Conservation (phyloP, 768 basidiomycete genomes). For the Tephrocybe sp. region DNA sequence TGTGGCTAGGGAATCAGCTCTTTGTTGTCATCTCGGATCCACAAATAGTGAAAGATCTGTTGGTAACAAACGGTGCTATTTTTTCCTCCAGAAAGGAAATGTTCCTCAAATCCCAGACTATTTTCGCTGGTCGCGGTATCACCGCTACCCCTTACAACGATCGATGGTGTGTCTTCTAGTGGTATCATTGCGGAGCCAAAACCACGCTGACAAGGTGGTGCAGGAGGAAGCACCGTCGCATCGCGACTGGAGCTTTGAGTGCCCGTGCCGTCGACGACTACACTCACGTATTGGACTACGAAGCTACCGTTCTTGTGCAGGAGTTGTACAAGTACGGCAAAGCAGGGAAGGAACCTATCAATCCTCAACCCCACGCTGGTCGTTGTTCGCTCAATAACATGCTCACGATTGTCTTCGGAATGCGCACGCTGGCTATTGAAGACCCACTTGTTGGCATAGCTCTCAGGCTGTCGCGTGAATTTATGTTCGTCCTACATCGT, state of each 20-base stretch:
- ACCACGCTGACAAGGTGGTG: slow-evolving; percentile 1
- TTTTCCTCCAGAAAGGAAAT: slow-evolving; percentile 46
- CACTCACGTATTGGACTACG: slow-evolving; percentile 34
- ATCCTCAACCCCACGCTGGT: slow-evolving; percentile 37
- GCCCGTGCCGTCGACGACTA: slow-evolving; percentile 34
- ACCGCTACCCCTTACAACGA: slow-evolving; percentile 44
- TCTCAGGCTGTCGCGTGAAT: slow-evolving; percentile 39
- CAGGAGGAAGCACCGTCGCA: slow-evolving; percentile 42
- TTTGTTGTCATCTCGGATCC: slow-evolving; percentile 46
- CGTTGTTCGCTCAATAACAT: slow-evolving; percentile 44
- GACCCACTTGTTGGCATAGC: slow-evolving; percentile 36
- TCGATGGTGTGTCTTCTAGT: slow-evolving; percentile 26
- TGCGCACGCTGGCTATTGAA: slow-evolving; percentile 35
- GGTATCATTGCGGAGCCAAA: not conserved
- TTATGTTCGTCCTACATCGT: slow-evolving; percentile 32
- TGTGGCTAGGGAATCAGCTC: slow-evolving; percentile 47
- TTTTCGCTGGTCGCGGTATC: slow-evolving; percentile 42
- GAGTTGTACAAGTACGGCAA: slow-evolving; percentile 32
- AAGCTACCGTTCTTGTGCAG: slow-evolving; percentile 36
- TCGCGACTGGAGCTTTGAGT: slow-evolving; percentile 33
- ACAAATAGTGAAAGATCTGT: slow-evolving; percentile 39
- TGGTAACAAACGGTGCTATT: slow-evolving; percentile 42
- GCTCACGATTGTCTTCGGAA: slow-evolving; percentile 41
- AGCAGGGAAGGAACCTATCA: slow-evolving; percentile 30
- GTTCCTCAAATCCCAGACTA: slow-evolving; percentile 43